Percentiles rank a stretch among this genome's conserved stretches.
Conservation (phyloP, 176 grass and related monocot species). For the Puya raimondii region DNA sequence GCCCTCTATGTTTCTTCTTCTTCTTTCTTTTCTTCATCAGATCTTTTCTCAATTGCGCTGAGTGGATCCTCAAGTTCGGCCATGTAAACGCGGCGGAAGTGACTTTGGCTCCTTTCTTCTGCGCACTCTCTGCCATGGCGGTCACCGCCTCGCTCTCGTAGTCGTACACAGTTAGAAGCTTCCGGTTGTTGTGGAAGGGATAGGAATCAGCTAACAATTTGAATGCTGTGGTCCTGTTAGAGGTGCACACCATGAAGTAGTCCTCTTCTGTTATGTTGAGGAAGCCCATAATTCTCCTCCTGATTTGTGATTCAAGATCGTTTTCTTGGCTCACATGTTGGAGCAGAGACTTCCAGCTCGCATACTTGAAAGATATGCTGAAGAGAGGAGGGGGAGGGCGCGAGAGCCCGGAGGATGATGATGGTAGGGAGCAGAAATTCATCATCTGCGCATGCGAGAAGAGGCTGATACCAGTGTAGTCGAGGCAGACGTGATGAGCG, state of each 20-base stretch:
- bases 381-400: constrained; percentile 65
- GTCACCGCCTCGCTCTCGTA: constrained; percentile 71
- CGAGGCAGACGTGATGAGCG: constrained; percentile 62
- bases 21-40: constrained; percentile 26
- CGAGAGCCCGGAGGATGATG: constrained; percentile 21
- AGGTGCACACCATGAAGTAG: constrained; percentile 85
- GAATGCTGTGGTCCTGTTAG: constrained; percentile 79
- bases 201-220: constrained; percentile 83
- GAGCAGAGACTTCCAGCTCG: constrained; percentile 52
- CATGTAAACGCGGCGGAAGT: constrained; percentile 59
- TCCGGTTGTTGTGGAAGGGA: constrained; percentile 38
- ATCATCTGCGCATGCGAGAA: constrained; percentile 89
- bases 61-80: constrained; percentile 72
- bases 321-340: constrained; percentile 24
- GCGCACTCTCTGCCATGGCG: constrained; percentile 44
- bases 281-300: constrained; percentile 55
- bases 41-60: constrained; percentile 44
- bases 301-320: constrained; percentile 34
- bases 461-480: constrained; percentile 82
- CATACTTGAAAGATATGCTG: constrained; percentile 64
- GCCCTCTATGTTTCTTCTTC: constrained; percentile 20
- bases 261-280: constrained; percentile 65
- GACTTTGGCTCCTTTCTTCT: constrained; percentile 53
- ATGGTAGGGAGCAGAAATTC: constrained; percentile 22
- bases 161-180: constrained; percentile 65